Conservation (phyloP, 1,284 basidiomycete genomes). For the Tilletiopsis washingtonensis region DNA sequence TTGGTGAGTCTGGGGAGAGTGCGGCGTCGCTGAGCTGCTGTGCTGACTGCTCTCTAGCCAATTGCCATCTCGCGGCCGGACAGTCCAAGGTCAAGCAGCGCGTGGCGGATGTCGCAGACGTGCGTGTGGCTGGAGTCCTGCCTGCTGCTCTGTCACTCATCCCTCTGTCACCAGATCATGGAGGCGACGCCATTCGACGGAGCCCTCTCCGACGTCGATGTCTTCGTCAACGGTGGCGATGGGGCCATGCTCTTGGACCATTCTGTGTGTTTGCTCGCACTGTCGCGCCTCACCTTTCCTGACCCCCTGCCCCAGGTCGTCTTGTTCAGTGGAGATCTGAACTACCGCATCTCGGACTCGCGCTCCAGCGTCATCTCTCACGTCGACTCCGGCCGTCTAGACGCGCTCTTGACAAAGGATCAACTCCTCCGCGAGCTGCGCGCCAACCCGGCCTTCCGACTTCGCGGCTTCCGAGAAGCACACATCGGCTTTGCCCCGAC, state of each 20-base stretch:
- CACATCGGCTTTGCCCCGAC: constrained; percentile 58
- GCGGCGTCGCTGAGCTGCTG: too few relatives aligned
- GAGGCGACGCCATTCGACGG: constrained; percentile 24
- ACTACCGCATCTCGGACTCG: constrained; percentile 76
- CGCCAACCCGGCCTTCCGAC: constrained; percentile 72
- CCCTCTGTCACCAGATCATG: constrained; percentile 13
- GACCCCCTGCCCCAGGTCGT: constrained; percentile 58
- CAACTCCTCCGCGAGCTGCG: constrained; percentile 83
- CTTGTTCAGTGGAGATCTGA: background rate
- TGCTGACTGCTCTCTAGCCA: constrained; percentile 90
- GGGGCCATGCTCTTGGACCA: constrained; percentile 91
- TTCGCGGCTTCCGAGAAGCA: constrained; percentile 75
- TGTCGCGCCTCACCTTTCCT: background rate
- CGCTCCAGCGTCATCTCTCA: constrained; percentile 69
- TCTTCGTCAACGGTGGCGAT: constrained; percentile 81
- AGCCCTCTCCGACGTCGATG: constrained; percentile 45
- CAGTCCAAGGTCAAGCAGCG: constrained; percentile 72
- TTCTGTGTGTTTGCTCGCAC: constrained; percentile 72
- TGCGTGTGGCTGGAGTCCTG: background rate
- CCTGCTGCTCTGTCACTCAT: background rate
- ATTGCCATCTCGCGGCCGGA: constrained; percentile 91
- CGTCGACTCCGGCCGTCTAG: constrained; percentile 60
- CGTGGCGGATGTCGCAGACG: constrained; percentile 72
- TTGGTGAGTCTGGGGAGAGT: background rate
- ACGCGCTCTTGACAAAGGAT: constrained; percentile 66